Percentiles rank a stretch among this genome's conserved stretches.
Conservation (phyloP, 2,329 filamentous ascomycete genomes). For the Mollisiaceae sp. region DNA sequence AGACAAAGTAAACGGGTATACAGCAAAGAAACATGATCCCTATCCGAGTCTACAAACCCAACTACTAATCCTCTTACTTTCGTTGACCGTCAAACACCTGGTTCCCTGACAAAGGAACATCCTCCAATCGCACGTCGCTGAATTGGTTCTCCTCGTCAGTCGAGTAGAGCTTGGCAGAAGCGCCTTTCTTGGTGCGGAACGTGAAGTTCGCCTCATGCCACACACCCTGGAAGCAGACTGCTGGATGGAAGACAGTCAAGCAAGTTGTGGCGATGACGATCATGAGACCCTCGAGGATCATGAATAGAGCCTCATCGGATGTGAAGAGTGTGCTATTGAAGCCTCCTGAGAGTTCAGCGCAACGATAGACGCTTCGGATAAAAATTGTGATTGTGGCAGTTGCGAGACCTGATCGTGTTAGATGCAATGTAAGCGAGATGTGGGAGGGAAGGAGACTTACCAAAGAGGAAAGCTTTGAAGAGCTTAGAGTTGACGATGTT, state of each 20-base stretch:
- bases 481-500: constrained; percentile 28
- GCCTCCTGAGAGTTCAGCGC: constrained; percentile 61
- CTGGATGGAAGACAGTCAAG: constrained; percentile 44
- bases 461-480: constrained; percentile 51
- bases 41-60: background rate
- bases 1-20: background rate
- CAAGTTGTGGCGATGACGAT: constrained; percentile 40
- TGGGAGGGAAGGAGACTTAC: too few relatives aligned
- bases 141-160: background rate
- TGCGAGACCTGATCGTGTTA: constrained; percentile 39
- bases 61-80: background rate
- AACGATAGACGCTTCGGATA: constrained; percentile 61
- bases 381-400: constrained; percentile 61
- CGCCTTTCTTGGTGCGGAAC: constrained; percentile 19
- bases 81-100: background rate
- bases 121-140: background rate
- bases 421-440: too few relatives aligned
- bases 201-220: constrained; percentile 29
- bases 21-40: background rate
- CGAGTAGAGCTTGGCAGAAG: constrained; percentile 6
- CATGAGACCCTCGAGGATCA: constrained; percentile 50
- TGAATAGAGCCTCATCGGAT: constrained; percentile 50
- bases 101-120: background rate
- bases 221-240: constrained; percentile 27
- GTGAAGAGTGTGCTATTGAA: constrained; percentile 58